Base-by-base conservation (phyloP, 768 basidiomycete species). In the Rhodotorula kratochvilovae region DNA sequence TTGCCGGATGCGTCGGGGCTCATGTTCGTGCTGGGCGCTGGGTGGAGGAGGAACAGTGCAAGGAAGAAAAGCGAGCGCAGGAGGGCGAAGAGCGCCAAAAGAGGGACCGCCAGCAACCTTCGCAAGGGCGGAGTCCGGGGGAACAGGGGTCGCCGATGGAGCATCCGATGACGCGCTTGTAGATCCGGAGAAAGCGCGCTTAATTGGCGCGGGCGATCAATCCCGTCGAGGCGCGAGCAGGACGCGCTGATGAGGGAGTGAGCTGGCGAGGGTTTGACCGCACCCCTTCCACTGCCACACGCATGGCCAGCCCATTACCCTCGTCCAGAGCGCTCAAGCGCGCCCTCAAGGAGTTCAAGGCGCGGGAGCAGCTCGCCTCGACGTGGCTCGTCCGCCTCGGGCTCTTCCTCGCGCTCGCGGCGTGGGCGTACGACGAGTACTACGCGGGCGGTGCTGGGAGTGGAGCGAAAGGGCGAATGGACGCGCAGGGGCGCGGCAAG, bases 321-420 rank as follows among this genome's bases (percentile, higher is more conserved):
- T 29, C 64, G 13, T 23, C 39, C 23, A 71, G 63, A 17, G 17
- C 60, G 12, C 65, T 63, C 36, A 39, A 66, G 35, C 27, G 46
- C 3, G 15, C 29, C 8, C 50, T 63, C 36, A 62, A 62, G 33
- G 35, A 8, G 27, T 29, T 71, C 31, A 55, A 61, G 7, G 23
- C 13, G 16, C 45, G 51, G 31, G 70, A 71, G 23, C 46, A 45
- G 33, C 33, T 29, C 23, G 61, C 50, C 27, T 31, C 46, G 16
- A 42, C 42, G 3, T 71, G 65, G 65, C 61, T 71, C 36, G 48
- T 66, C 39, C 64, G 63, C 36, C 5, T 71, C n/a, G 31, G 54
- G 15, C 55, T 71, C 46, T 45, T 55, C 5, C 17, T 66, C 48
- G 55, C 43, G 5, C 53, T 71, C 17, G 31, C 45, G 15, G 57